Percentiles rank a stretch among this genome's conserved stretches.
These are phyloP conservation scores for Apiotrichum laibachii DNA, from an alignment of 1,284 basidiomycete species.

Conservation along the genomic window DNA sequence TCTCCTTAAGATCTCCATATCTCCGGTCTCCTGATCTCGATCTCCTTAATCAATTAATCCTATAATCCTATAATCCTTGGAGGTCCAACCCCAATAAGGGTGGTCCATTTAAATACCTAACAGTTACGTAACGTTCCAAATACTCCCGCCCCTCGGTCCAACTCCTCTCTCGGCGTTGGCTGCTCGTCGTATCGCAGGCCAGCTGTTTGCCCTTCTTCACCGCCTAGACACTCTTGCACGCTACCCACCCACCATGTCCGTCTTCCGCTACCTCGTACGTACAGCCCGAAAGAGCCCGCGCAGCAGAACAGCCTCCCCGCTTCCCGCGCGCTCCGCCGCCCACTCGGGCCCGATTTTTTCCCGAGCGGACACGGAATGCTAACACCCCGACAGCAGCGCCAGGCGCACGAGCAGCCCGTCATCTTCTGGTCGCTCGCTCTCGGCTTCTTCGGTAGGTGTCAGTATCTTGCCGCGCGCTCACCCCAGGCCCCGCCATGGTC, in stretches of 20 bases:
- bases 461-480: constrained; percentile 2
- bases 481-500: constrained; percentile 68
- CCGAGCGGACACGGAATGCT: constrained; percentile 1
- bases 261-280: constrained; percentile 32
- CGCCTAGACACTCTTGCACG: neutral
- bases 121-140: neutral
- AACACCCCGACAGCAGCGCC: constrained; percentile 59
- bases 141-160: neutral
- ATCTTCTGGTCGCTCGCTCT: constrained; percentile 83
- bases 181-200: constrained; percentile 1
- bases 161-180: neutral
- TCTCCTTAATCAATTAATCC: no score
- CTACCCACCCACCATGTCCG: constrained; percentile 26
- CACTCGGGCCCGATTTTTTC: neutral
- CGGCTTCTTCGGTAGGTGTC: constrained; percentile 55
- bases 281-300: neutral
- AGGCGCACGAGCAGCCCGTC: constrained; percentile 88
- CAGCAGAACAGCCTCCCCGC: no score
- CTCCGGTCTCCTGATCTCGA: no score
- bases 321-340: neutral
- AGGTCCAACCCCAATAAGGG: no score
- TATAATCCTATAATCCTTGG: no score
- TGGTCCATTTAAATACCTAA: no score
- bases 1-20: no score
- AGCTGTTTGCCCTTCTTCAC: constrained; percentile 1